A percentile compares a stretch with the other conserved stretches of the same genome.
These are phyloP conservation scores for Imleria badia DNA, from an alignment of 768 basidiomycete species.

Conservation along the genomic window DNA sequence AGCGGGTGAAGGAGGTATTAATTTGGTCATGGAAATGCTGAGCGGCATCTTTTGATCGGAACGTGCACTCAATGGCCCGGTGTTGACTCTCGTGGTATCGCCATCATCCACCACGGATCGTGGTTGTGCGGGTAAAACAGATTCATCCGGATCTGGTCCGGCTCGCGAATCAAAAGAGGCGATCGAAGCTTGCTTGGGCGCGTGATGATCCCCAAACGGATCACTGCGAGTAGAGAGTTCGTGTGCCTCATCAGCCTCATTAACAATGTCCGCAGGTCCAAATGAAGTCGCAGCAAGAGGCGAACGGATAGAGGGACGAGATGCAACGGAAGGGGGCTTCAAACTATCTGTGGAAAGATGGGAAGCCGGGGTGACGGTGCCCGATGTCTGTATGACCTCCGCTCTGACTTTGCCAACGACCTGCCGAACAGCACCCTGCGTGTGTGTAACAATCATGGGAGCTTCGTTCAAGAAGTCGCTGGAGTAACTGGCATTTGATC, in stretches of 20 bases:
- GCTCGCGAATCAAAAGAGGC: constrained; percentile 25
- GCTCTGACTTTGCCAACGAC: constrained; percentile 78
- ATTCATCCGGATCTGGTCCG: constrained; percentile 38
- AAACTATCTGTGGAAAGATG: constrained; percentile 37
- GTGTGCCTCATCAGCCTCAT: constrained; percentile 42
- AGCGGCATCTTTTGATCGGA: constrained; percentile 46
- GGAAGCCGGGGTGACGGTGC: constrained; percentile 32
- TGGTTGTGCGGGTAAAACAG: constrained; percentile 50
- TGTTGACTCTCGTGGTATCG: constrained; percentile 67
- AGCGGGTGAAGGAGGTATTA: constrained; percentile 48
- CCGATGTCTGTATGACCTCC: constrained; percentile 68
- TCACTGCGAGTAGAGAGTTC: constrained; percentile 34
- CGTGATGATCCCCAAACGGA: constrained; percentile 66
- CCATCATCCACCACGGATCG: constrained; percentile 59
- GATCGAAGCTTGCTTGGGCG: constrained; percentile 12
- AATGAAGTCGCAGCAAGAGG: constrained; percentile 73
- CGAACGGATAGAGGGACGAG: constrained; percentile 53
- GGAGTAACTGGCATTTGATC: constrained; percentile 71
- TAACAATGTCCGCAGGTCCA: constrained; percentile 62
- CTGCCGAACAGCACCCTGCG: constrained; percentile 60
- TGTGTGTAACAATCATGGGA: constrained; percentile 77
- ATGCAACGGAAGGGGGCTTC: constrained; percentile 37
- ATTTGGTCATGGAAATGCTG: constrained; percentile 61
- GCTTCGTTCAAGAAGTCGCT: constrained; percentile 81
- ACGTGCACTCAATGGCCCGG: constrained; percentile 44